These are phyloP conservation scores for Lactarius akahatsu DNA, from an alignment of 768 basidiomycete species.

Conservation along the genomic window DNA sequence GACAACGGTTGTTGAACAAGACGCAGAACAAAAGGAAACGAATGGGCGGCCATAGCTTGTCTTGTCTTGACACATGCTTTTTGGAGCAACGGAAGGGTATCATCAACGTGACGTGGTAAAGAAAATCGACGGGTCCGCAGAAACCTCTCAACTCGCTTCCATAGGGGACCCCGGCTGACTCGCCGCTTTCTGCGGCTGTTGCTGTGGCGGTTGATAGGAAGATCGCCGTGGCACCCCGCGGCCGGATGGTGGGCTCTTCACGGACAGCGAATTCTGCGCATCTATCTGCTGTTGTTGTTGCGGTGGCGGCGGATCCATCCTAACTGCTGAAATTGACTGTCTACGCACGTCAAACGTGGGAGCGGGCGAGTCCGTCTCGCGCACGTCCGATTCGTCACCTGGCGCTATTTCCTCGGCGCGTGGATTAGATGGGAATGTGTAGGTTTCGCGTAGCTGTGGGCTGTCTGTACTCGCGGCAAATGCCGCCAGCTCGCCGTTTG, in stretches of 20 bases:
- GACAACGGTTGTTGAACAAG: not conserved
- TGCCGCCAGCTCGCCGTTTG: constrained; percentile 25
- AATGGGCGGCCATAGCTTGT: not conserved
- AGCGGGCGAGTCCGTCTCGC: constrained; percentile 46
- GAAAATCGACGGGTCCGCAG: not conserved
- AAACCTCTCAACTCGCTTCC: constrained; percentile 17
- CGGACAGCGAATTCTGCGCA: constrained; percentile 5
- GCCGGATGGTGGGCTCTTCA: constrained; percentile 18
- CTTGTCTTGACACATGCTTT: constrained; percentile 6
- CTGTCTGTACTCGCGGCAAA: constrained; percentile 7
- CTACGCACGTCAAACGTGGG: constrained; percentile 49
- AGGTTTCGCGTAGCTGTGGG: constrained; percentile 22
- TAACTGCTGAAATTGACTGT: constrained; percentile 48
- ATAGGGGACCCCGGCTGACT: constrained; percentile 22
- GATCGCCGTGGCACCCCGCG: constrained; percentile 6
- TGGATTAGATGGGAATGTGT: constrained; percentile 27
- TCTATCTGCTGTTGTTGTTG: constrained; percentile 30
- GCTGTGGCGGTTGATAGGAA: constrained; percentile 15
- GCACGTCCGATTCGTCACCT: constrained; percentile 15
- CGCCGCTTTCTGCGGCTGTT: not conserved
- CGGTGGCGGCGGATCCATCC: constrained; percentile 44
- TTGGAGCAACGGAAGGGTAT: constrained; percentile 15
- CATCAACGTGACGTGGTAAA: constrained; percentile 6
- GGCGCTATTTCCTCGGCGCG: constrained; percentile 12
- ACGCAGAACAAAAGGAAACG: not conserved